These are phyloP conservation scores for Cystofilobasidium ferigula DNA, from an alignment of 768 basidiomycete species.

Conservation along the genomic window DNA sequence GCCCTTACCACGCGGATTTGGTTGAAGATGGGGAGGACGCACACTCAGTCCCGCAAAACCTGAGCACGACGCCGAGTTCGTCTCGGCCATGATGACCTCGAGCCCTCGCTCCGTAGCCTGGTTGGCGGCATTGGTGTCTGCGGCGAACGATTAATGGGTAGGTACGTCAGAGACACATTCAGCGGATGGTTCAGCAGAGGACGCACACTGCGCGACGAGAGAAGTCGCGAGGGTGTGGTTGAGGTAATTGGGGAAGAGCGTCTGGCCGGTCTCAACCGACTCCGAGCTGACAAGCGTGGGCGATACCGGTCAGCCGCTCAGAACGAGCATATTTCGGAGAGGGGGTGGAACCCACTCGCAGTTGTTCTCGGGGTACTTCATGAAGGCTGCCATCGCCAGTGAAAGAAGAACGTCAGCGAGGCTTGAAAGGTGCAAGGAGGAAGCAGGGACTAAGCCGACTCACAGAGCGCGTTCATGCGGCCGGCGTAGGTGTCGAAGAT, in stretches of 20 bases:
- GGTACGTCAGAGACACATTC: not conserved
- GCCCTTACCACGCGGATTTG: conserved; percentile 50
- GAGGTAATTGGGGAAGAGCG: not conserved
- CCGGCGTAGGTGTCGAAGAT: conserved; percentile 2
- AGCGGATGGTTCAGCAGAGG: not conserved
- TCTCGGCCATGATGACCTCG: conserved; percentile 57
- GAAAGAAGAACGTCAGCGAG: not conserved
- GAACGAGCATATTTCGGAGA: too few relatives aligned
- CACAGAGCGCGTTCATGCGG: not conserved
- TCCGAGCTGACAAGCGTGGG: too few relatives aligned
- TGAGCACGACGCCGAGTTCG: conserved; percentile 49
- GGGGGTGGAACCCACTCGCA: too few relatives aligned
- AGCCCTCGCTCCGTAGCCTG: conserved; percentile 27
- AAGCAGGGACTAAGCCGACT: not conserved
- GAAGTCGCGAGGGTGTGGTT: not conserved
- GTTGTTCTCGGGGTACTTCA: not conserved
- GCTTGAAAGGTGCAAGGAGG: not conserved
- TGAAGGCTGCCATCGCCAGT: not conserved
- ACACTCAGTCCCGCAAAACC: conserved; percentile 49
- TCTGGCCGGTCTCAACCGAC: not conserved
- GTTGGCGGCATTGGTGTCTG: not conserved
- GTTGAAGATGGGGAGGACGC: too few relatives aligned
- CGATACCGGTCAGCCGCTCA: too few relatives aligned
- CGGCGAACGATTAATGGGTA: not conserved
- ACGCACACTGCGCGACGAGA: not conserved